Evolutionary conservation across 768 basidiomycete species (phyloP), one percentile per base, ranked within the genome.

Genomic region (Rhizopogon vesiculosus): DNA sequence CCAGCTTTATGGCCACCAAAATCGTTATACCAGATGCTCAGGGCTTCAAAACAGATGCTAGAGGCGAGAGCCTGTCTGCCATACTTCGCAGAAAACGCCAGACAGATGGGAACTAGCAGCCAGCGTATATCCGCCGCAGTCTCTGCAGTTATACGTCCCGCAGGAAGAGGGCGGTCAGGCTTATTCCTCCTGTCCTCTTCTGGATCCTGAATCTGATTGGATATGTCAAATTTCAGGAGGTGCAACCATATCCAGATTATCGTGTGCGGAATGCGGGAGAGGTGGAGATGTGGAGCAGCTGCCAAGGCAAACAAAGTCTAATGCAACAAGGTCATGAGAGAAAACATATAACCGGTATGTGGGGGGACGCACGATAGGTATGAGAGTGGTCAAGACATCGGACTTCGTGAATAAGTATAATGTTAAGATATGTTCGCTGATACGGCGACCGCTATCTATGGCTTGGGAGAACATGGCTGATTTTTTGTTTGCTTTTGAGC

Each of bases 211-310:
- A 61, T 68, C 60, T 76, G 75, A 51, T 76, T 76, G 5, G 70
- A 62, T 12, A 74, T 59, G 51, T 69, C 63, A 61, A 69, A 72
- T 45, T 72, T 70, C 2, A 76, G 62, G 16, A 74, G 62, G 51
- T 76, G 75, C 1, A 74, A 50, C 70, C 70, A 76, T 29, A 72
- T 69, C 75, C 75, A 76, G 19, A 69, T 42, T 8, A 71, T 57
- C n/a, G 63, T 58, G 22, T 69, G 58, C 5, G 58, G 46, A 4
- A 67, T 10, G 3, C 41, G 54, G 5, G 38, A 25, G 16, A 56
- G 12, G n/a, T 50, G 45, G 12, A 29, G 19, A 1, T 61, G 48
- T 1, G 69, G 65, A 10, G 68, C 65, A 3, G 65, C 54, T 15
- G 56, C 60, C 18, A 38, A 49, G 0, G 68, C 65, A 51, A 69